Base-by-base conservation (phyloP, 306 rosid genomes). In the Castanea crenata region DNA sequence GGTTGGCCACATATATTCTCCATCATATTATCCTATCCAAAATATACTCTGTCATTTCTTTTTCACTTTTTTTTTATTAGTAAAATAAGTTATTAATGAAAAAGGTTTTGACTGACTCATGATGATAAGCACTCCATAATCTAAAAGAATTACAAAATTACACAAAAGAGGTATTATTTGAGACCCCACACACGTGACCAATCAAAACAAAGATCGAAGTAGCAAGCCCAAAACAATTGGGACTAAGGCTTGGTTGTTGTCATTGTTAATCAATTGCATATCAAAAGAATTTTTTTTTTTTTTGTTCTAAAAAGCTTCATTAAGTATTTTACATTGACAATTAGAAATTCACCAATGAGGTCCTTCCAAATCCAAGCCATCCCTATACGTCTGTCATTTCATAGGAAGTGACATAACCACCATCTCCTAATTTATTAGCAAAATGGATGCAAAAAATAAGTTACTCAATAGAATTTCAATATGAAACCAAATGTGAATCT, bases 301-400 rank as follows among this genome's bases (percentile, higher is more conserved):
- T 34, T 38, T 58, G 27, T 15, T 4, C 3, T 20, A n/a, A 20
- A 76, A 78, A 10, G 79, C 68, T 65, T 63, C 68, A 21, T 68
- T 21, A 21, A 59, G 71, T 56, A 76, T 58, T 72, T 38, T 59
- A 61, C 34, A 63, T 71, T 54, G 6, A 76, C 76, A 62, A 68
- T 32, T 21, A 64, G 64, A 78, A 79, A 76, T 5, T 83, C 85
- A 93, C 97, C 96, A 89, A 69, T 20, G 96, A 93, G 81, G 88
- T 92, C 86, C 94, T 86, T 83, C 96, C 96, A 77, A 89, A 82
- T 78, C 97, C 94, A 77, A 89, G 93, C 67, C 88, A 82, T 61
- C 78, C 87, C 84, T 91, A 91, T 8, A 93, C 86, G 69, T 91
- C 94, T 61, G 74, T 83, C 94, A 93, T 87, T 86, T 93, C 96